Conservation (phyloP, 2,329 filamentous ascomycete genomes). For the Chaetomiaceae sp. region DNA sequence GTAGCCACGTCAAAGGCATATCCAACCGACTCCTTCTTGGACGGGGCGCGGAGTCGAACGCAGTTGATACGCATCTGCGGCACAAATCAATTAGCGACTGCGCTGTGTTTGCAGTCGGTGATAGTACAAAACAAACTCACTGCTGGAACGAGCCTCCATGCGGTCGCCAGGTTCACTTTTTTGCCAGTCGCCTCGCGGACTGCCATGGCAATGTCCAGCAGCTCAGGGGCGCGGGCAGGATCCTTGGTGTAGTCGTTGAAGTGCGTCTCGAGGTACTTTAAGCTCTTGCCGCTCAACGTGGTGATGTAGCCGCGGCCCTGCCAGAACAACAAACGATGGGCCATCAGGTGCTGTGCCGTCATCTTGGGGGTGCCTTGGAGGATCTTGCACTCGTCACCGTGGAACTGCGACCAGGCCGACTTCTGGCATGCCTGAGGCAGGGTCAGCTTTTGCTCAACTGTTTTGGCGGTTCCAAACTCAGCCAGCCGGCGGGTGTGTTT, state of each 20-base stretch:
- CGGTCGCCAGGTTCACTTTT: slow-evolving; percentile 10
- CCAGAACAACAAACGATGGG: slow-evolving; percentile 29
- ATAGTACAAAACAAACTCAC: slow-evolving; percentile 17
- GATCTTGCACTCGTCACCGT: slow-evolving; percentile 30
- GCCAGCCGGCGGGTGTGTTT: background rate
- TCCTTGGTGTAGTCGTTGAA: slow-evolving; percentile 23
- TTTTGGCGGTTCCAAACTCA: background rate
- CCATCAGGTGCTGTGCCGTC: slow-evolving; percentile 17
- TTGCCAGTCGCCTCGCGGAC: slow-evolving; percentile 14
- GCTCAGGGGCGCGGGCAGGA: slow-evolving; percentile 6
- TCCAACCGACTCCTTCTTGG: slow-evolving; percentile 24
- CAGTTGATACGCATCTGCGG: slow-evolving; percentile 29
- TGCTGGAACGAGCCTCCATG: slow-evolving; percentile 20
- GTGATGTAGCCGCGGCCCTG: slow-evolving; percentile 23
- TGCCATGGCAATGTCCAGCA: slow-evolving; percentile 15
- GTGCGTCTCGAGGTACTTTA: slow-evolving; percentile 26
- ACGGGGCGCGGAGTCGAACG: slow-evolving; percentile 24
- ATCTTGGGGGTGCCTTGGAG: slow-evolving; percentile 21
- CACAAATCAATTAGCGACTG: too few species aligned
- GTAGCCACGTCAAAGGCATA: slow-evolving; percentile 30
- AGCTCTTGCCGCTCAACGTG: slow-evolving; percentile 12
- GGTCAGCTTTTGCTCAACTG: background rate
- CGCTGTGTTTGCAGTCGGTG: background rate
- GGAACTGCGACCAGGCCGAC: slow-evolving; percentile 29
- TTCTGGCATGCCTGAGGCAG: slow-evolving; percentile 27